Evolutionary conservation across 805 yeast species (phyloP).

Genomic region (Blastobotrys chiropterorum): DNA sequence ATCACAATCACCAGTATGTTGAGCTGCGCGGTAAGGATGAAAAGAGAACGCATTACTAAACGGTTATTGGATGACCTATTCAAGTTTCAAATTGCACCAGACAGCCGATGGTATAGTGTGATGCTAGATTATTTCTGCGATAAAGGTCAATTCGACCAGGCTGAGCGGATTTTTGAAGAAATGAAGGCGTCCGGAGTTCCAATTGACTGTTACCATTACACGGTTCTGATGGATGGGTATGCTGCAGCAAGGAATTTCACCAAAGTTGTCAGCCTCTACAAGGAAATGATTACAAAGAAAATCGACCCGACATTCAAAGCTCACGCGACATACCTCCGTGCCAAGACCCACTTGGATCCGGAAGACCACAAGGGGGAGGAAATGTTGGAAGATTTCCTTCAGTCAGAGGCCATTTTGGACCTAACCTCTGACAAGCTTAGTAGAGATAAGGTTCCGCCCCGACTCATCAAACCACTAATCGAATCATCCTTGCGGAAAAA

Average conservation of each 20-base stretch:
- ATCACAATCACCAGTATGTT: slow-evolving; percentile 23
- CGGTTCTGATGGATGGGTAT: slow-evolving; percentile 20
- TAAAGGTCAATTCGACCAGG: slow-evolving; percentile 31
- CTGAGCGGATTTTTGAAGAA: slow-evolving; percentile 30
- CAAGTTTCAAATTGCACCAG: slow-evolving; percentile 23
- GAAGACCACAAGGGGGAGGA: slow-evolving; percentile 7
- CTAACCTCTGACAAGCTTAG: slow-evolving; percentile 22
- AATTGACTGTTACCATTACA: slow-evolving; percentile 21
- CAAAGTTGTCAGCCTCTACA: slow-evolving; percentile 14
- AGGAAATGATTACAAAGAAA: slow-evolving; percentile 15
- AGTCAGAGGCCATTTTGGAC: slow-evolving; percentile 21
- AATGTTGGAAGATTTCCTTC: slow-evolving; percentile 14
- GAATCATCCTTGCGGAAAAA: slow-evolving; percentile 14
- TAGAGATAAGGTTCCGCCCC: slow-evolving; percentile 23
- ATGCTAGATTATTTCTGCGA: slow-evolving; percentile 30
- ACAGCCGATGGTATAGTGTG: slow-evolving; percentile 28
- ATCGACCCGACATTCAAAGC: slow-evolving; percentile 18
- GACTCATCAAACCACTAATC: slow-evolving; percentile 21
- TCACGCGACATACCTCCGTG: slow-evolving; percentile 23
- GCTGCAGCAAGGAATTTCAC: slow-evolving; percentile 9
- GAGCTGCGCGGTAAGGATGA: slow-evolving; percentile 18
- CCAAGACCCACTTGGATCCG: not conserved
- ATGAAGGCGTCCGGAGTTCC: slow-evolving; percentile 12
- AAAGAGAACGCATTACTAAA: slow-evolving; percentile 10
- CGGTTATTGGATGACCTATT: slow-evolving; percentile 23